A percentile compares a stretch with the other conserved stretches of the same genome.
These are phyloP conservation scores for Trichoderma sp. DNA, from an alignment of 2,329 filamentous ascomycete genomes.

Conservation along the genomic window DNA sequence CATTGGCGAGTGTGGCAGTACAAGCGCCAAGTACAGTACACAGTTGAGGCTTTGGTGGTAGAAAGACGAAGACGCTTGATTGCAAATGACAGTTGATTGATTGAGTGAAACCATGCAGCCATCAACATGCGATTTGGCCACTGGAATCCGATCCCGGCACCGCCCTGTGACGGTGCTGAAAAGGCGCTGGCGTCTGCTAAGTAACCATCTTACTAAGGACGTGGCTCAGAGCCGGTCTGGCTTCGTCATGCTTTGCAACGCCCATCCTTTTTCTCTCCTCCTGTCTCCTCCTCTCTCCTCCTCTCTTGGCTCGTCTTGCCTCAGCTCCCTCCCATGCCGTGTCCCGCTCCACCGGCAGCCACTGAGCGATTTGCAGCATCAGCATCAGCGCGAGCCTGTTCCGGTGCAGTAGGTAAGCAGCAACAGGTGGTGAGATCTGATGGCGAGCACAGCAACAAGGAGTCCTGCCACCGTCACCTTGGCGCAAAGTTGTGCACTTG, in stretches of 20 bases:
- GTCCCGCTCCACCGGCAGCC: slow-evolving; percentile 6
- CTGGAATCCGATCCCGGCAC: background rate
- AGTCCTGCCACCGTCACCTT: background rate
- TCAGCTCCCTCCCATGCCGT: background rate
- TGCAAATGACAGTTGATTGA: background rate
- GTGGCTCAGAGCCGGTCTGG: background rate
- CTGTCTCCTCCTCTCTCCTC: background rate
- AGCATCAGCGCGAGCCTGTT: slow-evolving; percentile 2
- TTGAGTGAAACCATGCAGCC: background rate
- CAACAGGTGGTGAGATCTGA: background rate
- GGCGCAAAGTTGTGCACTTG: background rate
- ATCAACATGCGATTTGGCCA: background rate
- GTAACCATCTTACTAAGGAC: background rate
- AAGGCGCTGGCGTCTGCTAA: background rate
- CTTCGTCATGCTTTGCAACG: background rate
- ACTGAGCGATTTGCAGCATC: slow-evolving; percentile 14
- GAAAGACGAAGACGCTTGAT: too few species aligned
- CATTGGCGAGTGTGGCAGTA: background rate
- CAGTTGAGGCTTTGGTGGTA: too few species aligned
- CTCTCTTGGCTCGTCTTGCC: background rate
- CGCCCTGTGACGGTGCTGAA: background rate
- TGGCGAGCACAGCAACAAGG: background rate
- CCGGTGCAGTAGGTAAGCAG: background rate
- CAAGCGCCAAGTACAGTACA: background rate
- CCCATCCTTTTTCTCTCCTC: background rate